Evolutionary conservation across 1,139 yeast genomes (phyloP).

Genomic region (Blastobotrys malaysiensis): DNA sequence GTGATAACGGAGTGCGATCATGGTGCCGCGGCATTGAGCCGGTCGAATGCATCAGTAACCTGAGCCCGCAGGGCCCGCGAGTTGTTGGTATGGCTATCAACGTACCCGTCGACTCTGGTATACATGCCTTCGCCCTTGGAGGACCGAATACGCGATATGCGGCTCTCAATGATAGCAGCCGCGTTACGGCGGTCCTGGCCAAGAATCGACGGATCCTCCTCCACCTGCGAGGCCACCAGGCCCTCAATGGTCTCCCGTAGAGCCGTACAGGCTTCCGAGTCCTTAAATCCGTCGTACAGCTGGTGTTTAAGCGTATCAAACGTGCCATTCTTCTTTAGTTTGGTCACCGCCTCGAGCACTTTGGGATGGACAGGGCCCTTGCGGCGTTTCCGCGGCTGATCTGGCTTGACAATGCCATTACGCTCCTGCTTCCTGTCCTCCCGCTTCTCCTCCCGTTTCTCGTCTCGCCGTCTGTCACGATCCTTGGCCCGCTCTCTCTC

Average conservation of each 20-base stretch:
- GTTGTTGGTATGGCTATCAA: slow-evolving; percentile 3
- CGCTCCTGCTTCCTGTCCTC: neutral
- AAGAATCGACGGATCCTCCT: neutral
- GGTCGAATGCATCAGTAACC: neutral
- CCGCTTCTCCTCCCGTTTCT: too few species aligned
- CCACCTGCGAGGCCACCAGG: neutral
- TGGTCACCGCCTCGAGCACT: slow-evolving; percentile 16
- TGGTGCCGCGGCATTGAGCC: neutral
- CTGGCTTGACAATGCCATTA: neutral
- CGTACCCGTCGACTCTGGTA: slow-evolving; percentile 4
- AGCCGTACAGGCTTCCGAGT: neutral
- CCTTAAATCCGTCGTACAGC: slow-evolving; percentile 26
- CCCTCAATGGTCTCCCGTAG: neutral
- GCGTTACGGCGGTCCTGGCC: slow-evolving; percentile 6
- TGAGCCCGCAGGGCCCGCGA: neutral
- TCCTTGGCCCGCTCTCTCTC: neutral
- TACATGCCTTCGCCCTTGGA: neutral
- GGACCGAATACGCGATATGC: slow-evolving; percentile 6
- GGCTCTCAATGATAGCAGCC: slow-evolving; percentile 8
- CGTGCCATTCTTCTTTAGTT: slow-evolving; percentile 30
- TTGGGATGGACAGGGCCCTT: neutral
- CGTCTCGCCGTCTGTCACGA: neutral
- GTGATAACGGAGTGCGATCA: neutral
- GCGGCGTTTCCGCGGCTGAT: neutral
- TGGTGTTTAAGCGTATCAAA: slow-evolving; percentile 29